These are phyloP conservation scores for Sporothrix inflata DNA, from an alignment of 2,329 filamentous ascomycete genomes.

Conservation along the genomic window DNA sequence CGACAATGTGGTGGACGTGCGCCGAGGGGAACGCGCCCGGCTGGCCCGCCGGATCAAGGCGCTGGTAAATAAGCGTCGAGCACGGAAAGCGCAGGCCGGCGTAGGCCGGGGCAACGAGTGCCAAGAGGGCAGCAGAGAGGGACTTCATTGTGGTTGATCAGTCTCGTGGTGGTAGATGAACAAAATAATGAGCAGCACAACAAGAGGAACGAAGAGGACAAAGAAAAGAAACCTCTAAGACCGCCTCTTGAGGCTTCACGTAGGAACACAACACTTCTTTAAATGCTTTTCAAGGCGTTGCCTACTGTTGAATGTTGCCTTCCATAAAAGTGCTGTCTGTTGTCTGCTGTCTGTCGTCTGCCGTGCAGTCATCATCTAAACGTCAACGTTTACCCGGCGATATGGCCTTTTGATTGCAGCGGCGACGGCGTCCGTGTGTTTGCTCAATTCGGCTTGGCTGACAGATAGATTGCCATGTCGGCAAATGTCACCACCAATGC, in stretches of 20 bases:
- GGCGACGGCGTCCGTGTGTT: not conserved
- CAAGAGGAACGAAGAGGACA: not conserved
- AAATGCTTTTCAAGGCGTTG: not conserved
- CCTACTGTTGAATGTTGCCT: not conserved
- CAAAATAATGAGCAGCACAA: too few species aligned
- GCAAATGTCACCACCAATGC: slow-evolving; percentile 19
- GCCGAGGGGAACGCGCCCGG: slow-evolving; percentile 35
- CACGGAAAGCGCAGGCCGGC: slow-evolving; percentile 39
- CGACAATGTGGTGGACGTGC: slow-evolving; percentile 37
- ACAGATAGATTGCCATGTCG: slow-evolving; percentile 1
- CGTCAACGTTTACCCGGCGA: slow-evolving; percentile 12
- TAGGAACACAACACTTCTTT: not conserved
- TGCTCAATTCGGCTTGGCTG: slow-evolving; percentile 2
- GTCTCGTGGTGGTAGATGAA: not conserved
- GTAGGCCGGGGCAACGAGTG: slow-evolving; percentile 32
- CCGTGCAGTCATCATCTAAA: not conserved
- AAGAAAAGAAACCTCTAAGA: too few species aligned
- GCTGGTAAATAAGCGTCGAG: slow-evolving; percentile 38
- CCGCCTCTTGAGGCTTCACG: not conserved
- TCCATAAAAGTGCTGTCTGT: not conserved
- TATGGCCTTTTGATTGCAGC: slow-evolving; percentile 1
- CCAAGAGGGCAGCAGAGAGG: slow-evolving; percentile 22
- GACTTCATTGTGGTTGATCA: slow-evolving; percentile 33
- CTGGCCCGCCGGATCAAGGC: slow-evolving; percentile 37
- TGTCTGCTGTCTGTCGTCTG: not conserved